Evolutionary conservation across 192 early-diverging fungal genomes (phyloP).

Genomic region (Coemansia sp.): DNA sequence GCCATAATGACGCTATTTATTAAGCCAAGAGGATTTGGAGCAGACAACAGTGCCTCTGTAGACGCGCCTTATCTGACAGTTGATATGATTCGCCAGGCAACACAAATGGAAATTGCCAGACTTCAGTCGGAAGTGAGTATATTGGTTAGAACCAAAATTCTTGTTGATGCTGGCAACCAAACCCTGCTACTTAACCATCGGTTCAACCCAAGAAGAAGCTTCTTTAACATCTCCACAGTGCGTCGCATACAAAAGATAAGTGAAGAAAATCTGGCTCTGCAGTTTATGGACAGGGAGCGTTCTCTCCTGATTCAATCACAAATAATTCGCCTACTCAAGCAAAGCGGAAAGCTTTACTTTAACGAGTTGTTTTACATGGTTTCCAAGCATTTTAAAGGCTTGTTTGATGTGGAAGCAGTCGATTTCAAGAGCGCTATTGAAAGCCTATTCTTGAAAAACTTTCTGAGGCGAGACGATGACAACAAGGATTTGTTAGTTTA

Average conservation of each 20-base stretch:
- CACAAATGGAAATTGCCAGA: not conserved
- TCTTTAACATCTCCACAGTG: not conserved
- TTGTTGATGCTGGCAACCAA: not conserved
- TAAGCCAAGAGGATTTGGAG: not conserved
- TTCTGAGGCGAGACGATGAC: not conserved
- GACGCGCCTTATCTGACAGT: not conserved
- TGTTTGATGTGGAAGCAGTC: not conserved
- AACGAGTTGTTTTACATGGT: not conserved
- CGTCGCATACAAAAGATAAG: not conserved
- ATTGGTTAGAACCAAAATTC: not conserved
- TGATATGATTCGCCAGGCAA: not conserved
- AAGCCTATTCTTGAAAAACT: not conserved
- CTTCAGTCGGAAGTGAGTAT: not conserved
- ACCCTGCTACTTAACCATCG: not conserved
- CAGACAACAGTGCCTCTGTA: not conserved
- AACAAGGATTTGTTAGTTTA: not conserved
- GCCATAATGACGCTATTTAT: conserved; percentile 88
- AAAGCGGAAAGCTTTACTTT: not conserved
- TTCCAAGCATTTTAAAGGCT: not conserved
- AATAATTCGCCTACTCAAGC: not conserved
- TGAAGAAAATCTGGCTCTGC: not conserved
- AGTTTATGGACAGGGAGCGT: not conserved
- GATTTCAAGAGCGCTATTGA: not conserved
- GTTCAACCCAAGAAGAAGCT: not conserved
- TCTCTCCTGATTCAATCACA: not conserved